phyloP scores from a whole-genome alignment of 2,329 filamentous ascomycete species.

The Botryotinia globosa region DNA sequence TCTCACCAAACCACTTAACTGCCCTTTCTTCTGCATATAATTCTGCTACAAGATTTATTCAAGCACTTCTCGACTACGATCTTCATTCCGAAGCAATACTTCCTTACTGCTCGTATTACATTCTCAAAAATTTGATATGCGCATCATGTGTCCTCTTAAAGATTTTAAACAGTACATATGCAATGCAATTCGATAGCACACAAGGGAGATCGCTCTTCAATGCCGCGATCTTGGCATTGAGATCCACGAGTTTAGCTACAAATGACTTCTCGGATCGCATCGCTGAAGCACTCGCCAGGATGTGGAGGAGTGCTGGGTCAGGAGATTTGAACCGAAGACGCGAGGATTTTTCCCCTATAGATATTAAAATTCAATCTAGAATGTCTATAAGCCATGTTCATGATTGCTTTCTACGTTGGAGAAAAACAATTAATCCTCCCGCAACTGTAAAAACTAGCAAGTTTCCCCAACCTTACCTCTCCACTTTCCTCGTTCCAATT shows the following conservation, averaged over 20 bases:
- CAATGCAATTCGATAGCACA: conserved; percentile 52
- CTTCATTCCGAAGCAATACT: conserved; percentile 37
- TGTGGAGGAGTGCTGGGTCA: conserved; percentile 47
- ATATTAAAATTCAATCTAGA: conserved; percentile 62
- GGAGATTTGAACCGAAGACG: conserved; percentile 20
- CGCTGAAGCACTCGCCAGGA: conserved; percentile 62
- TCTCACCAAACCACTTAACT: conserved; percentile 21
- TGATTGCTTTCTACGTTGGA: conserved; percentile 67
- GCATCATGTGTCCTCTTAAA: conserved; percentile 63
- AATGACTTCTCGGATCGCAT: conserved; percentile 64
- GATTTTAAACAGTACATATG: conserved; percentile 63
- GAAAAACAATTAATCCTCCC: conserved; percentile 40
- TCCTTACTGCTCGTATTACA: conserved; percentile 55
- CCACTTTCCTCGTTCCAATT: not conserved
- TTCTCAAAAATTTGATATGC: conserved; percentile 66
- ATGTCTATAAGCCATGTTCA: conserved; percentile 67
- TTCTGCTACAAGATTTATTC: conserved; percentile 35
- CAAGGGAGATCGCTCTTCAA: conserved; percentile 57
- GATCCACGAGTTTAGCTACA: conserved; percentile 57
- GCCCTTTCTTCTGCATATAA: conserved; percentile 43
- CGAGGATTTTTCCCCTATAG: conserved; percentile 43
- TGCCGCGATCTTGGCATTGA: conserved; percentile 55
- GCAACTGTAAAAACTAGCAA: conserved; percentile 1
- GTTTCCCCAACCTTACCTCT: not conserved
- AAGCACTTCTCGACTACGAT: conserved; percentile 26